These are phyloP conservation scores for Paramecium sonneborni DNA, from an alignment of 73 alveolate genomes.

Conservation along the genomic window DNA sequence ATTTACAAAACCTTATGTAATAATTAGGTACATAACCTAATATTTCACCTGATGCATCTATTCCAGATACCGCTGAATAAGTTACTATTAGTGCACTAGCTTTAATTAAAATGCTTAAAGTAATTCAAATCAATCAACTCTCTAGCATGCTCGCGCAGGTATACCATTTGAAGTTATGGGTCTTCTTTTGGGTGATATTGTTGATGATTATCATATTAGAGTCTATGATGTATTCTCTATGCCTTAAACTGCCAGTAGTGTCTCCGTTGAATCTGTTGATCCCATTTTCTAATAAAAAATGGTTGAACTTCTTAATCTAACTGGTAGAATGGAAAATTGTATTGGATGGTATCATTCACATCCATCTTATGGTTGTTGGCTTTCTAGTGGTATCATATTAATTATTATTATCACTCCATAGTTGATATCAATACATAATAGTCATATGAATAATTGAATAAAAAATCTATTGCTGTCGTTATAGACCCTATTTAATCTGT, in stretches of 20 bases:
- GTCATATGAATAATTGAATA: conserved; percentile 96
- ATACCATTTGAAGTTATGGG: conserved; percentile 99
- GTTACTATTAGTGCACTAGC: conserved; percentile 87
- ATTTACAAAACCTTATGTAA: not conserved
- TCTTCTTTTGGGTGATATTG: conserved; percentile 97
- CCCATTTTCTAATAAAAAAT: conserved; percentile 98
- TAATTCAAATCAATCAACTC: not conserved
- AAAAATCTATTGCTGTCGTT: conserved; percentile 99
- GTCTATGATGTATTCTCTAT: conserved; percentile 99
- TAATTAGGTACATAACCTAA: not conserved
- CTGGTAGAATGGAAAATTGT: conserved; percentile 98
- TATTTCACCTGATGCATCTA: conserved; percentile 52
- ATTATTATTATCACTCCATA: not conserved
- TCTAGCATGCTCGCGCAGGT: conserved; percentile 93
- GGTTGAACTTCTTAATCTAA: conserved; percentile 98
- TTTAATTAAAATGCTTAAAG: conserved; percentile 87
- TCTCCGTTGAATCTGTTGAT: conserved; percentile 99
- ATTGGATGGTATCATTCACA: conserved; percentile 99
- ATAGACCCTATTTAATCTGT: conserved; percentile 99
- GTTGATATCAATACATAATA: conserved; percentile 96
- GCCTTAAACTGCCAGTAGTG: conserved; percentile 99
- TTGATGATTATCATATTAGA: conserved; percentile 96
- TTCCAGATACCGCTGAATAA: conserved; percentile 93
- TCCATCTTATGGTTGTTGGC: conserved; percentile 99
- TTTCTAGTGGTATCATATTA: conserved; percentile 75